phyloP scores from a whole-genome alignment of 2,329 filamentous ascomycete species.

The Nigrospora oryzae region DNA sequence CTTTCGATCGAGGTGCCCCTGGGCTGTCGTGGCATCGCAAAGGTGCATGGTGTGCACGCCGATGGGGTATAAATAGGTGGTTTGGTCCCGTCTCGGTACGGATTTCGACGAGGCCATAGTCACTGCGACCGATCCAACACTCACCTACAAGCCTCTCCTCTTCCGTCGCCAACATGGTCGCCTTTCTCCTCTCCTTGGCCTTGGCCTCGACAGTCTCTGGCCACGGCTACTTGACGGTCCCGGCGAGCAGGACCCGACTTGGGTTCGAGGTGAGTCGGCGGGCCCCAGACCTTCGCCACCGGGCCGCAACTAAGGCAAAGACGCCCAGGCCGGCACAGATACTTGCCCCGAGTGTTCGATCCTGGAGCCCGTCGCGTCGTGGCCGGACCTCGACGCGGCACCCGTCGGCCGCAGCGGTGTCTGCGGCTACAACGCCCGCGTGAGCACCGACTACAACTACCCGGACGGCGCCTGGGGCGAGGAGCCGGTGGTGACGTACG shows the following conservation, averaged over 20 bases:
- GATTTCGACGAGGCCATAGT: no score
- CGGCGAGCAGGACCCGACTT: conserved; percentile 33
- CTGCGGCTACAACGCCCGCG: conserved; percentile 45
- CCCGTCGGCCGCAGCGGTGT: conserved; percentile 37
- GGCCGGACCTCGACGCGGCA: conserved; percentile 37
- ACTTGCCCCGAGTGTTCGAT: conserved; percentile 47
- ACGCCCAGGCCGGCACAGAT: conserved; percentile 32
- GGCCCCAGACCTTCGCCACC: not conserved
- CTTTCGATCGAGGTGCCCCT: no score
- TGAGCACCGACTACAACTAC: conserved; percentile 43
- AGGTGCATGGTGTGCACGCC: no score
- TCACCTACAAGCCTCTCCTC: not conserved
- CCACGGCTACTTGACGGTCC: conserved; percentile 36
- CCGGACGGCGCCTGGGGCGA: conserved; percentile 35
- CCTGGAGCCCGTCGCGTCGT: conserved; percentile 40
- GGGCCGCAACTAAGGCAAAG: not conserved
- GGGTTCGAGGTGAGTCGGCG: conserved; percentile 27
- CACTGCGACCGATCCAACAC: no score
- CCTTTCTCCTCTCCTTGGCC: conserved; percentile 2
- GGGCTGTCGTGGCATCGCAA: no score
- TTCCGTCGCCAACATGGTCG: not conserved
- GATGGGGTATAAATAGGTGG: no score
- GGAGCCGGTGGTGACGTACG: conserved; percentile 32
- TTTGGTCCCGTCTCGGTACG: no score
- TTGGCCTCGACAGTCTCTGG: conserved; percentile 16